A percentile compares a stretch with the other conserved stretches of the same genome.
These are phyloP conservation scores for Claviceps sorghi DNA, from an alignment of 2,329 filamentous ascomycete genomes.

Conservation along the genomic window DNA sequence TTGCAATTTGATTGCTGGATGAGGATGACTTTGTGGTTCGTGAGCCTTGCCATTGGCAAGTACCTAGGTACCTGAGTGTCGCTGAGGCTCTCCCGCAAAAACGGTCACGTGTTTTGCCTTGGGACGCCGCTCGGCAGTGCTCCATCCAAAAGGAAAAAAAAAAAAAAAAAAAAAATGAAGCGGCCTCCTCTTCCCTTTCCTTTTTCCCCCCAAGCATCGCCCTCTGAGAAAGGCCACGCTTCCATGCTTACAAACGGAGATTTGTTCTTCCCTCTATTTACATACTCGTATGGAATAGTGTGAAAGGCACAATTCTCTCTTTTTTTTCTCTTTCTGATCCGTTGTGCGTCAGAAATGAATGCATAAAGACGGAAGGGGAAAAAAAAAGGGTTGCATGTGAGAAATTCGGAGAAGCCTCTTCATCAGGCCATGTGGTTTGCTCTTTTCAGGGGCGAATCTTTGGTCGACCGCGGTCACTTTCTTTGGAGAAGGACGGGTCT, in stretches of 20 bases:
- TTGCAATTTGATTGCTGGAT: no score
- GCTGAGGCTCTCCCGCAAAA: slow-evolving; percentile 1
- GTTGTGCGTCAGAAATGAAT: background rate
- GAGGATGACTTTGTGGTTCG: no score
- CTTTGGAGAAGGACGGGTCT: slow-evolving; percentile 10
- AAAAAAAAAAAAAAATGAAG: slow-evolving; percentile 1
- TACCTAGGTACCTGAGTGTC: no score
- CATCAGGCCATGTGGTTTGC: background rate
- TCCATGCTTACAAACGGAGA: slow-evolving; percentile 13
- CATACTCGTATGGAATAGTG: background rate
- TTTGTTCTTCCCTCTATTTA: background rate
- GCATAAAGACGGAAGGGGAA: background rate
- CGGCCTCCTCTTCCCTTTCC: background rate
- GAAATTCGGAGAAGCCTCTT: slow-evolving; percentile 14
- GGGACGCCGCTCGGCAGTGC: background rate
- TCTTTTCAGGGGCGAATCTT: background rate
- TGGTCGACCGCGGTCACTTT: slow-evolving; percentile 9
- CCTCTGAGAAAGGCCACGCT: slow-evolving; percentile 12
- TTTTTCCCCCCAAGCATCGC: slow-evolving; percentile 9
- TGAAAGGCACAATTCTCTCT: background rate
- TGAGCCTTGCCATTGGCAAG: no score
- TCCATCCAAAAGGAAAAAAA: background rate
- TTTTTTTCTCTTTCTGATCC: no score
- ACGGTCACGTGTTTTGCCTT: slow-evolving; percentile 4
- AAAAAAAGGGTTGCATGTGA: slow-evolving; percentile 9